phyloP scores from a whole-genome alignment of 169 alveolate genomes.

The Plasmodium cynomolgi region DNA sequence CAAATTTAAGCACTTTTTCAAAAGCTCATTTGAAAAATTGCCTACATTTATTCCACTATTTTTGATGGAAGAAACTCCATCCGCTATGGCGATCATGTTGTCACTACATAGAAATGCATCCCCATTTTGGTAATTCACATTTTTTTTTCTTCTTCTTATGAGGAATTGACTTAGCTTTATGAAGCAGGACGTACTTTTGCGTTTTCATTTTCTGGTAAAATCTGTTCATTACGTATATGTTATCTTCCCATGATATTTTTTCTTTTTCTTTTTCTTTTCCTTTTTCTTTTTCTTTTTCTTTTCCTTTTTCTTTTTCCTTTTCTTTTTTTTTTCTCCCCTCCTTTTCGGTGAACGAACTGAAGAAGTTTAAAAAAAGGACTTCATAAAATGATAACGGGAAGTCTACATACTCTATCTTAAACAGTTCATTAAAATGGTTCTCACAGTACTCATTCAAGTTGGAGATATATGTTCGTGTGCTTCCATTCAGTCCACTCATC shows the following conservation, averaged over 20 bases:
- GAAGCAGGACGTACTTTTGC: slow-evolving; percentile 48
- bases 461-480: neutral
- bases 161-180: slow-evolving; percentile 50
- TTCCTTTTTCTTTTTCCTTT: slow-evolving; percentile 22
- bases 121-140: slow-evolving; percentile 60
- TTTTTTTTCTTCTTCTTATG: slow-evolving; percentile 31
- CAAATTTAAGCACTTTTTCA: slow-evolving; percentile 70
- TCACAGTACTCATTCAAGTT: slow-evolving; percentile 65
- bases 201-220: slow-evolving; percentile 8
- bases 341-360: slow-evolving; percentile 29
- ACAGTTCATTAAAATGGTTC: slow-evolving; percentile 44
- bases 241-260: slow-evolving; percentile 8
- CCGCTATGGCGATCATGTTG: slow-evolving; percentile 68
- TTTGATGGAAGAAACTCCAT: slow-evolving; percentile 72
- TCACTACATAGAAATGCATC: slow-evolving; percentile 70
- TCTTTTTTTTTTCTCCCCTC: slow-evolving; percentile 7
- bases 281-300: slow-evolving; percentile 27
- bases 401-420: slow-evolving; percentile 48
- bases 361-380: slow-evolving; percentile 33
- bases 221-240: slow-evolving; percentile 22
- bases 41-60: slow-evolving; percentile 70
- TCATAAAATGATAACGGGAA: slow-evolving; percentile 30
- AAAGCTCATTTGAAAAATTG: slow-evolving; percentile 68
- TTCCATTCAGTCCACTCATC: neutral
- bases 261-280: slow-evolving; percentile 14